These are phyloP conservation scores for Cercophora samala DNA, from an alignment of 495 filamentous ascomycete genomes.

Conservation along the genomic window DNA sequence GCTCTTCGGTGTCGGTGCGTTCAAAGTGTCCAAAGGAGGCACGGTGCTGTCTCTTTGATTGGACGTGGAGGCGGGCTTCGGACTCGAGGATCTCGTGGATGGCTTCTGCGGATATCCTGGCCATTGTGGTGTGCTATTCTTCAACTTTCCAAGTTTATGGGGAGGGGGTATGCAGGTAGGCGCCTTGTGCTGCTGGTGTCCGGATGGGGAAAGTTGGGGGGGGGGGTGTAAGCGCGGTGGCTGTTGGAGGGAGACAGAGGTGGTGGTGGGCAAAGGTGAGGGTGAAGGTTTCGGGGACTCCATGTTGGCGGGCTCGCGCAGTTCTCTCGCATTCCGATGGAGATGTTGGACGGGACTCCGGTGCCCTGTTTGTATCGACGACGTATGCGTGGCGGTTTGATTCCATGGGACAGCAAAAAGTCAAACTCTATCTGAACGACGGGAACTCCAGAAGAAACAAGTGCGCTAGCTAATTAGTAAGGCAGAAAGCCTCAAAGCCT, in stretches of 20 bases:
- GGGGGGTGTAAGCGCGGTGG: slow-evolving; percentile 3
- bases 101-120: not conserved
- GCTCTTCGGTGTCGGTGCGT: not conserved
- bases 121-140: slow-evolving; percentile 1
- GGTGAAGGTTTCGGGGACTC: not conserved
- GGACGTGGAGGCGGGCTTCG: not conserved
- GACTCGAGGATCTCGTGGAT: not conserved
- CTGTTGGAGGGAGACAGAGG: not conserved
- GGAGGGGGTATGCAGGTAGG: not conserved
- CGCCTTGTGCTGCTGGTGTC: not conserved
- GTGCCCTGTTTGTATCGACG: not conserved
- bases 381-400: not conserved
- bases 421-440: not conserved
- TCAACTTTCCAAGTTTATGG: not conserved
- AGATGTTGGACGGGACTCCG: not conserved
- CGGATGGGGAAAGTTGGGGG: not conserved
- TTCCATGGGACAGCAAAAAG: not conserved
- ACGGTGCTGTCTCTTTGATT: not conserved
- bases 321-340: not conserved
- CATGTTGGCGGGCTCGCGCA: not conserved
- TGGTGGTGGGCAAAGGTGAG: not conserved
- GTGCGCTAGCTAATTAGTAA: not conserved
- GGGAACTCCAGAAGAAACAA: not conserved
- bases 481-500: no score
- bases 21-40: not conserved